These are phyloP conservation scores for Didymella glomerata DNA, from an alignment of 2,329 filamentous ascomycete species.

Conservation along the genomic window DNA sequence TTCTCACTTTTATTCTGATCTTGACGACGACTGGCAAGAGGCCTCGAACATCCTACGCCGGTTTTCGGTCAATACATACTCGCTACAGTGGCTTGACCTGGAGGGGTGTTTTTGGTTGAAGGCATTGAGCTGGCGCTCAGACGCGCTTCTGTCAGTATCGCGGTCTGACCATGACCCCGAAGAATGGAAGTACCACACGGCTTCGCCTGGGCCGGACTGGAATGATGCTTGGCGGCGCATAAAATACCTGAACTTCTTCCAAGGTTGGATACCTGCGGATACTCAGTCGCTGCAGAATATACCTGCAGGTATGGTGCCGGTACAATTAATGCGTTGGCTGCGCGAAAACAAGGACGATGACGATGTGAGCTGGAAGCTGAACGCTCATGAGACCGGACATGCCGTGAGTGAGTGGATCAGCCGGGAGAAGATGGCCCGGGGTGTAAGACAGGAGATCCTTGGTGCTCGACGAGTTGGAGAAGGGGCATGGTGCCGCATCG, in stretches of 20 bases:
- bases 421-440: conserved; percentile 48
- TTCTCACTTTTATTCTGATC: conserved; percentile 61
- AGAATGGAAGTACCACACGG: conserved; percentile 22
- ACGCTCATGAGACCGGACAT: conserved; percentile 28
- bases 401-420: conserved; percentile 50
- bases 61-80: conserved; percentile 64
- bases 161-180: conserved; percentile 15
- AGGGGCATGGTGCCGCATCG: conserved; percentile 47
- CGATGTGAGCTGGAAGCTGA: conserved; percentile 30
- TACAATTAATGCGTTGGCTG: conserved; percentile 48
- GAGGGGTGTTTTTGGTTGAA: conserved; percentile 68
- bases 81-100: conserved; percentile 68
- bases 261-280: conserved; percentile 56
- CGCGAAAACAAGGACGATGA: conserved; percentile 42
- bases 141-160: conserved; percentile 6
- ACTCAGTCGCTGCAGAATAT: conserved; percentile 41
- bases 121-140: conserved; percentile 57
- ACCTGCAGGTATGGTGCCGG: conserved; percentile 47
- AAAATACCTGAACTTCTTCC: conserved; percentile 52
- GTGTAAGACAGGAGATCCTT: conserved; percentile 46
- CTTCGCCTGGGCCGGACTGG: conserved; percentile 47
- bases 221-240: conserved; percentile 56
- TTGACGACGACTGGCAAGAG: conserved; percentile 65
- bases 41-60: conserved; percentile 64
- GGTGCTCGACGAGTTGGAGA: conserved; percentile 31